Evolutionary conservation across 1,284 basidiomycete genomes (phyloP).

Genomic region (Rugosomyces carneus): DNA sequence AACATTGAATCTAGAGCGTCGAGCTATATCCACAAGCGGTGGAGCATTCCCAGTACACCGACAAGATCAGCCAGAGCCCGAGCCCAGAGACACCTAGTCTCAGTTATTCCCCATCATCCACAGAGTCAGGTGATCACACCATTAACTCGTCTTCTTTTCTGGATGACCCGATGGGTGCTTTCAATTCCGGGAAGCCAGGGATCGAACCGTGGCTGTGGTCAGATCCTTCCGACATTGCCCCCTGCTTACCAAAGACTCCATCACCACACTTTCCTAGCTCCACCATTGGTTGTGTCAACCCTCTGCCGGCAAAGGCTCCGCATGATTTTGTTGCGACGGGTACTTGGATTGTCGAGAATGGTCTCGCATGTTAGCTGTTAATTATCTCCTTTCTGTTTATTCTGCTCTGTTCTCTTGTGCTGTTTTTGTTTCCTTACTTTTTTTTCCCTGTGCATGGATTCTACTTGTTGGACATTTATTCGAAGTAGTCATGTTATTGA

Average conservation of each 20-base stretch:
- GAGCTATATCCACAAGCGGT: conserved; percentile 1
- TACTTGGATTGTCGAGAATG: background rate
- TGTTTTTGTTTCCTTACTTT: conserved; percentile 17
- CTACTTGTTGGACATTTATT: conserved; percentile 12
- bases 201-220: conserved; percentile 24
- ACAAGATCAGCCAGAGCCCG: conserved; percentile 23
- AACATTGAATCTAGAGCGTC: background rate
- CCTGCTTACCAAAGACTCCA: background rate
- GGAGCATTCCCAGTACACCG: conserved; percentile 1
- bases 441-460: conserved; percentile 13
- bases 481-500: conserved; percentile 10
- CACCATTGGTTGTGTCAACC: background rate
- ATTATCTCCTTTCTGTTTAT: conserved; percentile 6
- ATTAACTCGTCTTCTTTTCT: conserved; percentile 46
- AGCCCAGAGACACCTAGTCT: conserved; percentile 47
- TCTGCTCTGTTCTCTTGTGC: background rate
- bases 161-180: conserved; percentile 26
- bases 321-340: conserved; percentile 1
- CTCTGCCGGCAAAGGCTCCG: conserved; percentile 6
- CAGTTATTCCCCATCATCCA: conserved; percentile 49
- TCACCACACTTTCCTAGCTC: background rate
- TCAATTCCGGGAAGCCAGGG: conserved; percentile 11
- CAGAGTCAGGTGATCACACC: conserved; percentile 47
- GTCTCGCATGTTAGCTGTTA: background rate
- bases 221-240: conserved; percentile 12